Base-by-base conservation (phyloP, 495 filamentous ascomycete genomes). In the Peziza echinospora region DNA sequence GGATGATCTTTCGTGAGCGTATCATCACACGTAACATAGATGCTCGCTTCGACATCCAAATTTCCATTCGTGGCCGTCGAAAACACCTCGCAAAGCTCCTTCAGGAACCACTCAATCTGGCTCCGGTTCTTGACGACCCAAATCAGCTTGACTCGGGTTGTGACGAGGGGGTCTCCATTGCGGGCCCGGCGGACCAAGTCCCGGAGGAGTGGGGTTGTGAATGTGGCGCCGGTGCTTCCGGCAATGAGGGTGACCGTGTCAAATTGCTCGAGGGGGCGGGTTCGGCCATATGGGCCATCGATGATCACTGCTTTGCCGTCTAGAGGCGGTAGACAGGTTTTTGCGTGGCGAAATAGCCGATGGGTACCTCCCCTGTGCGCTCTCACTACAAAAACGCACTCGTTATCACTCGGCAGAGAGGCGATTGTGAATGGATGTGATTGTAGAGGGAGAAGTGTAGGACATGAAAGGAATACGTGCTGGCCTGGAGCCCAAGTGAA, bases 381-480 rank as follows among this genome's bases (percentile, higher is more conserved):
- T 41, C 78, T 74, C 8, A 89, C 67, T 17, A 83, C 65, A 28
- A 91, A 73, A 50, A 84, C 79, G 50, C 89, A 67, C 41, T 65
- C 64, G 6, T 67, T 64, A 41, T 75, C 71, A 1, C 57, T 61
- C 0, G 76, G 72, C 7, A 76, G 60, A 1, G 72, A 73, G 21
- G 76, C 70, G 47, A 91, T 82, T 5, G 83, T 87, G 57, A 86
- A 89, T 0, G 84, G 84, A 46, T 93, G 84, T 0, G 71, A 73
- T 58, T 91, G 79, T 3, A 84, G 55, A 0, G 73, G 72, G 0
- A 70, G 75, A 6, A 92, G 60, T 3, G 65, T 67, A 49, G 80
- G 83, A 47, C 78, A 66, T 52, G 77, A 78, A 5, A 93, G 66
- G 49, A 84, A 84, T 3, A 84, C 66, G 51, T 89, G 80, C 53